Percentiles rank a stretch among this genome's conserved stretches.
Evolutionary conservation across 2,329 filamentous ascomycete species (phyloP).

Genomic region (Shiraia sp.): DNA sequence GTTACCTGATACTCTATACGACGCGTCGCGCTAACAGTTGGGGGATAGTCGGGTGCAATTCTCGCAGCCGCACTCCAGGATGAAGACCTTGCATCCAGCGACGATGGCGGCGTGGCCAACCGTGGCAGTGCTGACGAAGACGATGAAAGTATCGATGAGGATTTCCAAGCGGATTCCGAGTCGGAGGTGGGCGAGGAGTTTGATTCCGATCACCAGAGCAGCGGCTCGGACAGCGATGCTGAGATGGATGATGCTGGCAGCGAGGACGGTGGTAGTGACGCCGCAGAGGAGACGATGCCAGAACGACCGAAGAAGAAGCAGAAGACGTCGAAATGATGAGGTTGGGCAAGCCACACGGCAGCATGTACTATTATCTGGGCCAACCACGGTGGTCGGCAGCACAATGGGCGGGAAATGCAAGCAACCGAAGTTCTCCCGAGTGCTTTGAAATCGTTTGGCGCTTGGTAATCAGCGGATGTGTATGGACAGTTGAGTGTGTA

Average conservation of each 20-base stretch:
- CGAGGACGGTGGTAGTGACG: constrained; percentile 60
- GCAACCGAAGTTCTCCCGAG: no score
- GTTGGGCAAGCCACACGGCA: no score
- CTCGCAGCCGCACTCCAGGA: constrained; percentile 83
- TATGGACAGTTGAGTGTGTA: no score
- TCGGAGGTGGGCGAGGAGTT: constrained; percentile 96
- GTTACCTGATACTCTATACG: neutral
- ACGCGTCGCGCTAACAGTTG: constrained; percentile 25
- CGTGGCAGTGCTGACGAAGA: constrained; percentile 95
- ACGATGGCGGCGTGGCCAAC: constrained; percentile 72
- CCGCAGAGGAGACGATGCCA: constrained; percentile 54
- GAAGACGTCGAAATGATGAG: constrained; percentile 51
- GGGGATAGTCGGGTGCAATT: constrained; percentile 56
- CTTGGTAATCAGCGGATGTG: no score
- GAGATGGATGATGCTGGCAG: constrained; percentile 67
- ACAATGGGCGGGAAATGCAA: no score
- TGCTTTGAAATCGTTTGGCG: no score
- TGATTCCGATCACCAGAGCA: constrained; percentile 88
- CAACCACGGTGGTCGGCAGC: neutral
- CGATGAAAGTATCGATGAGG: constrained; percentile 91
- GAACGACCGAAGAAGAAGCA: constrained; percentile 68
- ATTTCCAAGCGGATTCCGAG: constrained; percentile 90
- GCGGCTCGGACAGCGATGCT: constrained; percentile 69
- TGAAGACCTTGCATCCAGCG: constrained; percentile 80
- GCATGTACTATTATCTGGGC: no score